Conservation (phyloP, 345 rosid species). For the Isatis tinctoria region DNA sequence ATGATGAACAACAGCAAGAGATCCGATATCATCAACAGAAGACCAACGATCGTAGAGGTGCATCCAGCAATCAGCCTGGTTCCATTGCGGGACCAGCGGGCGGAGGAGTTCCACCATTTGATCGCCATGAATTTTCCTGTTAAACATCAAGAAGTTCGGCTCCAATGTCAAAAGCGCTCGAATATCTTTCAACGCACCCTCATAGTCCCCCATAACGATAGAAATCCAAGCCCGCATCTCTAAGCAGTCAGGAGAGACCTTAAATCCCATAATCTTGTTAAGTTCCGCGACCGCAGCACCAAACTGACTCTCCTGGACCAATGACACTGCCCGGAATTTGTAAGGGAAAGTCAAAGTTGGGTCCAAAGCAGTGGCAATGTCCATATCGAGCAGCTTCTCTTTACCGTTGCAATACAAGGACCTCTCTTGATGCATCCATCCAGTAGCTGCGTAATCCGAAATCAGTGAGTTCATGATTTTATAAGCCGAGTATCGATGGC, state of each 20-base stretch:
- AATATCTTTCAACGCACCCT: conserved; percentile 62
- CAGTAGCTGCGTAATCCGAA: conserved; percentile 45
- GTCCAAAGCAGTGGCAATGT: conserved; percentile 55
- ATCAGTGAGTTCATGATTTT: conserved; percentile 60
- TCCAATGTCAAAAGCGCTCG: conserved; percentile 74
- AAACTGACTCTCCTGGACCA: conserved; percentile 56
- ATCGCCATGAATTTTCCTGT: conserved; percentile 54
- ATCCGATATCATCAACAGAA: conserved; percentile 86
- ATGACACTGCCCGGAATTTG: conserved; percentile 60
- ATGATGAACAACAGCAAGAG: conserved; percentile 75
- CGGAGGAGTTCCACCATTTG: conserved; percentile 63
- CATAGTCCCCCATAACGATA: conserved; percentile 60
- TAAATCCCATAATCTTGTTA: conserved; percentile 61
- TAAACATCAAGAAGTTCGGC: conserved; percentile 60
- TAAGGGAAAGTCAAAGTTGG: conserved; percentile 77
- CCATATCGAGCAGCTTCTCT: conserved; percentile 64
- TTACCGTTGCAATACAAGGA: conserved; percentile 63
- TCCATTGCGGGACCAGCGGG: conserved; percentile 63
- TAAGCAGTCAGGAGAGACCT: conserved; percentile 65
- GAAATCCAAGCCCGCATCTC: conserved; percentile 80
- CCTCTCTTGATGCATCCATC: conserved; percentile 86
- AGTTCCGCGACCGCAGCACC: conserved; percentile 65
- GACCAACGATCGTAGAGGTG: conserved; percentile 86
- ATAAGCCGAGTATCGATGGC: conserved; percentile 70
- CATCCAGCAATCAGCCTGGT: conserved; percentile 89